These are phyloP conservation scores for Coniochaeta pulveracea DNA, from an alignment of 2,329 filamentous ascomycete genomes.

Conservation along the genomic window DNA sequence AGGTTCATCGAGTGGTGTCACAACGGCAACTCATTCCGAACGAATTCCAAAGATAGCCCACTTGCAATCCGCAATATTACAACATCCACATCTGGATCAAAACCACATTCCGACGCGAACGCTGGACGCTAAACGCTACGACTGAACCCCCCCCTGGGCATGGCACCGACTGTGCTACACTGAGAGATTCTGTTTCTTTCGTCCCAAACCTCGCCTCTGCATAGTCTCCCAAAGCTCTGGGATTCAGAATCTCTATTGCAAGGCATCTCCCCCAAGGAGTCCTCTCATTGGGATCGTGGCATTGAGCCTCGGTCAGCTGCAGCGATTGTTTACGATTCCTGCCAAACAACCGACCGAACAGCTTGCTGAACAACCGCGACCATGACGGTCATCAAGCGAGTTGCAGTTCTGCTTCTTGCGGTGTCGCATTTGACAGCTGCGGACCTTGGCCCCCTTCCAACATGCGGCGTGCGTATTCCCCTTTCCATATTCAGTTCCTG, in stretches of 20 bases:
- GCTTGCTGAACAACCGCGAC: not conserved
- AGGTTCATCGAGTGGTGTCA: no score
- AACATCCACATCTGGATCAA: no score
- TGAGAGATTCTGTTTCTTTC: no score
- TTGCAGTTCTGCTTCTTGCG: not conserved
- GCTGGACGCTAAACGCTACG: no score
- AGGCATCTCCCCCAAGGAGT: not conserved
- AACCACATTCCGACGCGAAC: no score
- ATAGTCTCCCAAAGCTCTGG: not conserved
- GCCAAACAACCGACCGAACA: no score
- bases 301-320: not conserved
- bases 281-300: not conserved
- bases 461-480: conserved; percentile 1
- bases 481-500: not conserved
- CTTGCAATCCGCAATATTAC: no score
- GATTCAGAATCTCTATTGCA: conserved; percentile 1
- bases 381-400: not conserved
- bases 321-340: no score
- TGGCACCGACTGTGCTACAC: no score
- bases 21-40: no score
- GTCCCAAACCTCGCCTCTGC: not conserved
- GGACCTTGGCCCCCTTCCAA: conserved; percentile 1
- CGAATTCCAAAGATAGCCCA: no score
- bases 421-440: not conserved
- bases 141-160: no score